Percentiles rank a stretch among this genome's conserved stretches.
Evolutionary conservation across 768 basidiomycete species (phyloP).

Genomic region (Pleurotus platypus): DNA sequence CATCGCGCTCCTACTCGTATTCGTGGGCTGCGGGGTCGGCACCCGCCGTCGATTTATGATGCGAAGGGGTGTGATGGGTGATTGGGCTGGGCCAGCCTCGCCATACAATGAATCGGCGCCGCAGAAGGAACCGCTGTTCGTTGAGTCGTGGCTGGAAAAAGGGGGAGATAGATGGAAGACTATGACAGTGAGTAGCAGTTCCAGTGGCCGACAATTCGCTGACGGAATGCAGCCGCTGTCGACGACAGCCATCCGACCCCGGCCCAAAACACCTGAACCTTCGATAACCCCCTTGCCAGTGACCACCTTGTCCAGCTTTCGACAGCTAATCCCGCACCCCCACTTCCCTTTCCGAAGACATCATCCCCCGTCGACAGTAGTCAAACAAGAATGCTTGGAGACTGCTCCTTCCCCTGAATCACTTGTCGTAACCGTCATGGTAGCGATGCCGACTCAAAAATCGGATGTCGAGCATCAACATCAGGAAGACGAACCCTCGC

Average conservation of each 20-base stretch:
- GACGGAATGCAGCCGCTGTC: conserved; percentile 19
- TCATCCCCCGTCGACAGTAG: not conserved
- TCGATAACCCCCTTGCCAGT: conserved; percentile 8
- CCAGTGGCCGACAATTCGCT: not conserved
- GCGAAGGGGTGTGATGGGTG: conserved; percentile 19
- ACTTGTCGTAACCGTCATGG: conserved; percentile 39
- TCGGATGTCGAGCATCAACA: not conserved
- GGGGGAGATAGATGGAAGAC: conserved; percentile 11
- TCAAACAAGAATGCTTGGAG: not conserved
- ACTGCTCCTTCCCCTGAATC: conserved; percentile 15
- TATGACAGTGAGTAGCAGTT: conserved; percentile 16
- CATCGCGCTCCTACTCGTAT: conserved; percentile 43
- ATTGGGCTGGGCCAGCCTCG: conserved; percentile 10
- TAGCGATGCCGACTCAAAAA: conserved; percentile 39
- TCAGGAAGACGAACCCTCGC: conserved; percentile 2
- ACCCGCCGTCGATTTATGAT: conserved; percentile 36
- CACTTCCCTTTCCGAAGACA: conserved; percentile 1
- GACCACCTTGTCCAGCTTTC: not conserved
- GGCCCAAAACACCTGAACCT: conserved; percentile 3
- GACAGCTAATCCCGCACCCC: not conserved
- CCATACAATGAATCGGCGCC: conserved; percentile 8
- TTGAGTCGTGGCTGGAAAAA: conserved; percentile 13
- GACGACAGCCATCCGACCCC: conserved; percentile 12
- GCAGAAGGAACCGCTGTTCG: conserved; percentile 15
- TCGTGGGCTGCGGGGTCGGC: conserved; percentile 47